Percentiles rank a stretch among this genome's conserved stretches.
These are phyloP conservation scores for Podila epigama DNA, from an alignment of 192 early-diverging fungal genomes.

Conservation along the genomic window DNA sequence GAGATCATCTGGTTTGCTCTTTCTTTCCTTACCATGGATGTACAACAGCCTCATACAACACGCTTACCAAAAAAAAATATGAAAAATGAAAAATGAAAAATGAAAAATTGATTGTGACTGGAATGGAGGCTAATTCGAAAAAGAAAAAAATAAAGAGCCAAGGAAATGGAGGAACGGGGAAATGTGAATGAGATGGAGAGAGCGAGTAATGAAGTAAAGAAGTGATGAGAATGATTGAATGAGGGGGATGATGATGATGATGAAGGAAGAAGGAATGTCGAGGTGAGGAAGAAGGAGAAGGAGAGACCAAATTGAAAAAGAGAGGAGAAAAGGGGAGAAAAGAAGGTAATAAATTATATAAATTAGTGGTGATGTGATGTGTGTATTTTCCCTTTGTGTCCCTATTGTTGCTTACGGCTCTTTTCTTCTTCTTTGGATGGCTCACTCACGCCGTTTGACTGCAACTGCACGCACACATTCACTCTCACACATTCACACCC, in stretches of 20 bases:
- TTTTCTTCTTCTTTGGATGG: too few species aligned
- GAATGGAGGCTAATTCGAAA: too few species aligned
- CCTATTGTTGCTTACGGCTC: not conserved
- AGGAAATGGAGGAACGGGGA: not conserved
- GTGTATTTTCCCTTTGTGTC: not conserved
- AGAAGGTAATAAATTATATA: too few species aligned
- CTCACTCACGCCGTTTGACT: too few species aligned
- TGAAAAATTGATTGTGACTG: too few species aligned
- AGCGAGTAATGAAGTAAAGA: not conserved
- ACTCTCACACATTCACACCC: too few species aligned
- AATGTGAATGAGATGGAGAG: not conserved
- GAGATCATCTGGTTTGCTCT: too few species aligned
- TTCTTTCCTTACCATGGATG: too few species aligned
- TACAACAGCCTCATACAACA: too few species aligned
- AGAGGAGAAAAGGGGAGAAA: not conserved
- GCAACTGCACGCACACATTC: too few species aligned
- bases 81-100: too few species aligned
- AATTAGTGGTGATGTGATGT: not conserved
- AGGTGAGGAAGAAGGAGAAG: not conserved
- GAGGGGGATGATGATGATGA: not conserved
- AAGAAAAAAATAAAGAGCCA: not conserved
- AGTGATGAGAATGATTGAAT: not conserved
- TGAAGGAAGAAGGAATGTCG: not conserved
- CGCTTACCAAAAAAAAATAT: too few species aligned
- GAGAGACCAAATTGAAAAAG: not conserved